Evolutionary conservation across 768 basidiomycete genomes (phyloP).

Genomic region (Cyclocybe aegerita): DNA sequence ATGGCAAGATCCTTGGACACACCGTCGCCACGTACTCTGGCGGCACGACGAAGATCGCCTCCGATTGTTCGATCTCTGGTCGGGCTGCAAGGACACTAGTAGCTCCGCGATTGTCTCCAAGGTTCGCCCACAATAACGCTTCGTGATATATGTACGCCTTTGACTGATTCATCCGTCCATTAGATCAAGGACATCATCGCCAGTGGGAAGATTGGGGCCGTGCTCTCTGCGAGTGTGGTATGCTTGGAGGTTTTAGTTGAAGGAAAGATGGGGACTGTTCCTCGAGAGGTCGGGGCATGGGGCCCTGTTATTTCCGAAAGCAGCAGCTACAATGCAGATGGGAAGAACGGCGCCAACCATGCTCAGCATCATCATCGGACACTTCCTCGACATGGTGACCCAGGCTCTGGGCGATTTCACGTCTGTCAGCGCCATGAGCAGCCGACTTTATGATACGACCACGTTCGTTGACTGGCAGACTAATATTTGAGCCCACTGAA

Average conservation of each 20-base stretch:
- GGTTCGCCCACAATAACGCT: slow-evolving; percentile 19
- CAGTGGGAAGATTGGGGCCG: slow-evolving; percentile 27
- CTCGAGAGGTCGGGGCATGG: slow-evolving; percentile 1
- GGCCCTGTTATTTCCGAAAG: not conserved
- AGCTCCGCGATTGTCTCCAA: slow-evolving; percentile 23
- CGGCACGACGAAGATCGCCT: slow-evolving; percentile 24
- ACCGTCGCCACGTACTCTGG: slow-evolving; percentile 33
- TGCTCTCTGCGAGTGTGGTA: slow-evolving; percentile 26
- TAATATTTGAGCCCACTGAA: slow-evolving; percentile 24
- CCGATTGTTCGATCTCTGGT: slow-evolving; percentile 30
- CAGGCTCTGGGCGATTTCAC: slow-evolving; percentile 30
- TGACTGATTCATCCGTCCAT: not conserved
- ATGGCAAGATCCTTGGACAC: slow-evolving; percentile 20
- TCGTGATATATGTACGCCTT: too few relatives aligned
- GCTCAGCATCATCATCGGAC: slow-evolving; percentile 24
- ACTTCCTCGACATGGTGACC: slow-evolving; percentile 24
- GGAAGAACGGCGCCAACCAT: slow-evolving; percentile 22
- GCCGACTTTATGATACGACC: slow-evolving; percentile 21
- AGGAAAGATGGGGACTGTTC: not conserved
- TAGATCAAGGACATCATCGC: slow-evolving; percentile 28
- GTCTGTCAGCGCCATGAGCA: slow-evolving; percentile 20
- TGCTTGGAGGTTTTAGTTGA: not conserved
- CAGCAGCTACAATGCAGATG: not conserved
- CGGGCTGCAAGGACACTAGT: slow-evolving; percentile 31
- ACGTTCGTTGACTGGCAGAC: slow-evolving; percentile 20